Evolutionary conservation across 1,284 basidiomycete species (phyloP).

Genomic region (Ceratobasidium sp.): DNA sequence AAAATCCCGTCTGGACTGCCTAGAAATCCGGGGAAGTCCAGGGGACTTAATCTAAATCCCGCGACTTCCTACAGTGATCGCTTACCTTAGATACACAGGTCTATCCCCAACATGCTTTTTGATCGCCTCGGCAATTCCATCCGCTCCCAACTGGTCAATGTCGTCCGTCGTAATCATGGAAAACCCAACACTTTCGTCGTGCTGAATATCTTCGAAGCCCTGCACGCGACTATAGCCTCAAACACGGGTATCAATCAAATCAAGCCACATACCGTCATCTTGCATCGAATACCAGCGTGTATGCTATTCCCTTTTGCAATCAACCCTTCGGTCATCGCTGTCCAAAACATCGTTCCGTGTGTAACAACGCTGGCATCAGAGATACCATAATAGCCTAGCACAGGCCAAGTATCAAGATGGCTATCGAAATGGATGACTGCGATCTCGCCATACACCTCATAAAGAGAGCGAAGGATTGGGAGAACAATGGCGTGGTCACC

Average conservation of each 20-base stretch:
- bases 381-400: slow-evolving; percentile 43
- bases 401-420: slow-evolving; percentile 74
- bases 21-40: too few relatives aligned
- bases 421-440: slow-evolving; percentile 86
- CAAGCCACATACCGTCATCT: slow-evolving; percentile 63
- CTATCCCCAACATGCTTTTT: slow-evolving; percentile 70
- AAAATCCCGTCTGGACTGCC: too few relatives aligned
- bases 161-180: slow-evolving; percentile 46
- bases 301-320: slow-evolving; percentile 73
- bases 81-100: slow-evolving; percentile 78
- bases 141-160: slow-evolving; percentile 45
- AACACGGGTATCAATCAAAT: neutral
- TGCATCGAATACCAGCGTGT: slow-evolving; percentile 82
- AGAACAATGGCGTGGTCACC: slow-evolving; percentile 81
- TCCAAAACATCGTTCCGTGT: slow-evolving; percentile 81
- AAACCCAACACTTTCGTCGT: slow-evolving; percentile 58
- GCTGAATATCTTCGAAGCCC: slow-evolving; percentile 68
- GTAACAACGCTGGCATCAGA: slow-evolving; percentile 68
- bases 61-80: too few relatives aligned
- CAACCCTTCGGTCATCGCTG: slow-evolving; percentile 77
- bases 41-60: too few relatives aligned
- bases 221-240: slow-evolving; percentile 50
- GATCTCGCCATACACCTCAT: slow-evolving; percentile 78
- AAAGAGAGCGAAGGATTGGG: slow-evolving; percentile 76
- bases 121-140: slow-evolving; percentile 60